Percentiles rank a stretch among this genome's conserved stretches.
phyloP scores from a whole-genome alignment of 768 basidiomycete genomes.

The Mrakia frigida region DNA sequence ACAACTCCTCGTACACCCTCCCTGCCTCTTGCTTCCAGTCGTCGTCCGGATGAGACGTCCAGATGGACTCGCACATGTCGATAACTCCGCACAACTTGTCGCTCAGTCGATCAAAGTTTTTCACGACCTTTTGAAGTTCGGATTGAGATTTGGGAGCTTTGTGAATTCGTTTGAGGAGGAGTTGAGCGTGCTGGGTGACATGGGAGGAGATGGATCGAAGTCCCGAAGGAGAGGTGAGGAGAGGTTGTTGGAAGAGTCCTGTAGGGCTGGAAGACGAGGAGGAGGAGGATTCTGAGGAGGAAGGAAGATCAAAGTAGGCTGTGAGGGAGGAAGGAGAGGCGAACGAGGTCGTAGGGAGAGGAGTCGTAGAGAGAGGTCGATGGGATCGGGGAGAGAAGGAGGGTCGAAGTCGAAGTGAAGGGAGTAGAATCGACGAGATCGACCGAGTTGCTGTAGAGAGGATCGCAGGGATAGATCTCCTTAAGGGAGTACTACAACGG shows the following conservation, averaged over 20 bases:
- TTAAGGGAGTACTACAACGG: not conserved
- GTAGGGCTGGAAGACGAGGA: conserved; percentile 45
- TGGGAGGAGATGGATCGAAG: conserved; percentile 69
- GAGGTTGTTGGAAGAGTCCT: conserved; percentile 78
- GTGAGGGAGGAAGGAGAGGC: conserved; percentile 19
- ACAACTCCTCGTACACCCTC: conserved; percentile 80
- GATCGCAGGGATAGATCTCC: not conserved
- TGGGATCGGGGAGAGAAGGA: not conserved
- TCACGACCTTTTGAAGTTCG: conserved; percentile 80
- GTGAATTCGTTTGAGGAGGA: conserved; percentile 77
- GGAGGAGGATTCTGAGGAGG: not conserved
- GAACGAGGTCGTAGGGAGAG: not conserved
- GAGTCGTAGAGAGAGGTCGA: not conserved
- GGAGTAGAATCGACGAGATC: not conserved
- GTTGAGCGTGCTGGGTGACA: conserved; percentile 70
- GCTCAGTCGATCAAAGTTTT: conserved; percentile 92
- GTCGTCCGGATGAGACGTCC: conserved; percentile 86
- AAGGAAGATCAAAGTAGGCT: conserved; percentile 24
- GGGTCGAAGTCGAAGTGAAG: not conserved
- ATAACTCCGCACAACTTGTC: conserved; percentile 94
- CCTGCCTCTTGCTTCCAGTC: conserved; percentile 79
- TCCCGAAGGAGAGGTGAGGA: conserved; percentile 62
- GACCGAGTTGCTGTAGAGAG: not conserved
- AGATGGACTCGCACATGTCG: conserved; percentile 87
- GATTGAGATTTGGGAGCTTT: conserved; percentile 45